Evolutionary conservation across 2,329 filamentous ascomycete species (phyloP).

Genomic region (Fusarium xylarioides): DNA sequence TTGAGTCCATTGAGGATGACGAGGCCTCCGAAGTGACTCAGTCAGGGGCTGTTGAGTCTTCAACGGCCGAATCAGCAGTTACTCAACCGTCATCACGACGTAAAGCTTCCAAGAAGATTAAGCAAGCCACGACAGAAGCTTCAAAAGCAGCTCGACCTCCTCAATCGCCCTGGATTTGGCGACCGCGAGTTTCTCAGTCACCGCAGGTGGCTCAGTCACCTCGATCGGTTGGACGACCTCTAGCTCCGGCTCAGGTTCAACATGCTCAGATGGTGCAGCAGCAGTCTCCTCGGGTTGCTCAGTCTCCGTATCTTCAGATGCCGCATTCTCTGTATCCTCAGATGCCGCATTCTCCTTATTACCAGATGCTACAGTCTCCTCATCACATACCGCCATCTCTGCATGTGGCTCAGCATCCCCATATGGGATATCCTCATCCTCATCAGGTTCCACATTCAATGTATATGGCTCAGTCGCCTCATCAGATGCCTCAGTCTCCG

Average conservation of each 20-base stretch:
- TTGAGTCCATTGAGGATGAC: neutral
- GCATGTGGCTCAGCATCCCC: neutral
- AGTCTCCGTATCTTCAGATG: neutral
- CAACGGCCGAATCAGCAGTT: neutral
- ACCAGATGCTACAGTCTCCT: neutral
- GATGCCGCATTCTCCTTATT: neutral
- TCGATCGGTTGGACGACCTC: neutral
- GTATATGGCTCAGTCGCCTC: neutral
- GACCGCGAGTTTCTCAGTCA: neutral
- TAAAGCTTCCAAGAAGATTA: neutral
- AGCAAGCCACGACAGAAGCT: neutral
- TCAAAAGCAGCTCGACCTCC: neutral
- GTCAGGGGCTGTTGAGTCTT: neutral
- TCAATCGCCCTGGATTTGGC: neutral
- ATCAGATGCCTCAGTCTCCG: neutral
- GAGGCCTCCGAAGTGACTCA: neutral
- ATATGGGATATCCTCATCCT: neutral
- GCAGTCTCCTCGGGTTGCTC: neutral
- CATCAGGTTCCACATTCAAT: neutral
- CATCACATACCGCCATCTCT: neutral
- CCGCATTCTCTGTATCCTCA: neutral
- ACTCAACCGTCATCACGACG: neutral
- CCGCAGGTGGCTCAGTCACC: neutral
- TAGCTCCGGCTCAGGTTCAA: neutral
- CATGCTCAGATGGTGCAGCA: neutral